A percentile compares a stretch with the other conserved stretches of the same genome.
phyloP scores from a whole-genome alignment of 331 rosid genomes.

The Quercus lobata region DNA sequence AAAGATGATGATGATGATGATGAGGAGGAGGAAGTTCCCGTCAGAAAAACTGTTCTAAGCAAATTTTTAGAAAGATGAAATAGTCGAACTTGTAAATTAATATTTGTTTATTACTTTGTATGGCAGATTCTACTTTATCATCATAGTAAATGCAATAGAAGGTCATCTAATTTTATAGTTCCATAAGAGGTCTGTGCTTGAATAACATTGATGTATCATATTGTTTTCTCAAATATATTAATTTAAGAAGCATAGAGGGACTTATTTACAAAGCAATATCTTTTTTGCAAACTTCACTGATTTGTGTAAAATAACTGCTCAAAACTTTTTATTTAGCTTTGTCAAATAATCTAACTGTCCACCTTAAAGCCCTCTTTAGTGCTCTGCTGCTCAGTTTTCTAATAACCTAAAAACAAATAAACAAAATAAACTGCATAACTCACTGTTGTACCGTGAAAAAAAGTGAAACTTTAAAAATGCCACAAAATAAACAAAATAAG shows the following conservation, averaged over 20 bases:
- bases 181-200: no score
- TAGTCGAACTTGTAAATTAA: not conserved
- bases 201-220: not conserved
- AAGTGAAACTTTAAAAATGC: no score
- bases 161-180: not conserved
- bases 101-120: not conserved
- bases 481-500: no score
- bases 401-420: no score
- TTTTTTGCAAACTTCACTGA: not conserved
- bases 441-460: no score
- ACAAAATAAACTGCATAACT: no score
- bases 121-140: not conserved
- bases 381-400: no score
- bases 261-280: not conserved
- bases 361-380: no score
- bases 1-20: conserved; percentile 23
- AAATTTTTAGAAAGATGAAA: conserved; percentile 58
- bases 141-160: not conserved
- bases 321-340: no score
- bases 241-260: not conserved
- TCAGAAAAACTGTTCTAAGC: conserved; percentile 57
- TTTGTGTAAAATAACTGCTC: not conserved
- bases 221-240: not conserved
- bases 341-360: no score
- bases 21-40: conserved; percentile 43